Evolutionary conservation across 495 filamentous ascomycete genomes (phyloP), one percentile per base, ranked within the genome.

Genomic region (Hypomontagnella submonticulosa): DNA sequence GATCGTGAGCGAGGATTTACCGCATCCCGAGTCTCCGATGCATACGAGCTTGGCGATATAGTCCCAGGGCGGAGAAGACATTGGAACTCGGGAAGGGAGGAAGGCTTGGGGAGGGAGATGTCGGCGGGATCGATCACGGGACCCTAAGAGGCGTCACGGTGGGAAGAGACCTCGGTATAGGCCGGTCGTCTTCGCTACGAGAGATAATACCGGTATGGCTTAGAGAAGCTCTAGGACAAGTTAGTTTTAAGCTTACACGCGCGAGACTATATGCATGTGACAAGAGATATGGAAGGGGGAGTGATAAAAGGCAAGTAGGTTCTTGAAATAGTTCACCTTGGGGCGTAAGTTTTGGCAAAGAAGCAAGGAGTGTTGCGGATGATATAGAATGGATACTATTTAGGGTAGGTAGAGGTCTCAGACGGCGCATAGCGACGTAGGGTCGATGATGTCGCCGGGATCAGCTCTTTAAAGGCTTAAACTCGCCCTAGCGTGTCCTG

Each of bases 1-100:
- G 76, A 98, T 92, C 13, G 94, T 97, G 63, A 97, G 87, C 0
- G 80, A 83, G 38, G 90, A 93, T 81, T 98, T 98, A 62, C 94
- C 94, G 70, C 90, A 94, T 66, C 92, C 95, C 13, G 88, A 92
- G 79, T 97, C 95, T 74, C 95, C 95, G 72, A 99, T 92, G 79
- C 92, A 96, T 73, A 97, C 93, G 71, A 99, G 90, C 80, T 97
- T 97, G 76, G 93, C 93, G 73, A 97, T 97, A 81, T 96, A 97
- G 80, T 97, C 92, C 93, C 93, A 97, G 81, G 93, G 80, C 53
- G 74, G 71, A 46, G 83, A 84, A 74, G 84, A 85, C 84, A 81
- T 83, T 69, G 41, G 37, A 36, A 16, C 27, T 36, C 41, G 49
- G 49, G 32, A 56, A 44, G 13, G 46, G 40, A 51, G 47, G 38